phyloP scores from a whole-genome alignment of 2,329 filamentous ascomycete genomes.

The Ophiognomonia clavigignenti-juglandacearum region DNA sequence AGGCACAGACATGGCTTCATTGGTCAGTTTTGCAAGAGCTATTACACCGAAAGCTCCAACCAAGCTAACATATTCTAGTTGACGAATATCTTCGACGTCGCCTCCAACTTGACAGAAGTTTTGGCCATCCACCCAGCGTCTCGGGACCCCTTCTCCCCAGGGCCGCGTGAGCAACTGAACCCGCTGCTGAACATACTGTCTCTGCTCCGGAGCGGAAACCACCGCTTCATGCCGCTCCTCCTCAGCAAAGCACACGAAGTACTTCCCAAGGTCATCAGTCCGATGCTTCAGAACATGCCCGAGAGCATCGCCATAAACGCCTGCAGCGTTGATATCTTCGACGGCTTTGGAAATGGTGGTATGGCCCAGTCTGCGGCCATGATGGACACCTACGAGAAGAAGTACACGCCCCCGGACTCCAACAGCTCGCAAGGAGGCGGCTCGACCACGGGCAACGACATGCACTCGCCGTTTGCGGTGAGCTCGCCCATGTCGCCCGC shows the following conservation, averaged over 20 bases:
- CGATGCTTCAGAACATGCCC: slow-evolving; percentile 54
- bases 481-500: slow-evolving; percentile 52
- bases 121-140: slow-evolving; percentile 60
- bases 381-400: slow-evolving; percentile 45
- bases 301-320: slow-evolving; percentile 35
- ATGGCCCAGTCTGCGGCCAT: slow-evolving; percentile 51
- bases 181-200: slow-evolving; percentile 64
- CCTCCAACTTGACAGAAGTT: slow-evolving; percentile 68
- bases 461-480: slow-evolving; percentile 46
- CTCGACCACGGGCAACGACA: slow-evolving; percentile 31
- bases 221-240: slow-evolving; percentile 72
- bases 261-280: slow-evolving; percentile 57
- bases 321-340: slow-evolving; percentile 56
- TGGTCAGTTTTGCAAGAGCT: slow-evolving; percentile 48
- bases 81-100: slow-evolving; percentile 75
- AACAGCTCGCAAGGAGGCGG: slow-evolving; percentile 28
- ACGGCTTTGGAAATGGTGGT: slow-evolving; percentile 59
- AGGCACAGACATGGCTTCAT: slow-evolving; percentile 68
- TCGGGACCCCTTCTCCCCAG: slow-evolving; percentile 57
- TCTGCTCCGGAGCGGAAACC: slow-evolving; percentile 67
- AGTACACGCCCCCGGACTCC: slow-evolving; percentile 36
- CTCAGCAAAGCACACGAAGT: slow-evolving; percentile 71
- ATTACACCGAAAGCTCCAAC: not conserved
- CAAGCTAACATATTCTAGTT: slow-evolving; percentile 41
- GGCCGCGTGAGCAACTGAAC: slow-evolving; percentile 69